These are phyloP conservation scores for Solanum chiquidenum DNA, from an alignment of 257 asterid species.

Conservation along the genomic window DNA sequence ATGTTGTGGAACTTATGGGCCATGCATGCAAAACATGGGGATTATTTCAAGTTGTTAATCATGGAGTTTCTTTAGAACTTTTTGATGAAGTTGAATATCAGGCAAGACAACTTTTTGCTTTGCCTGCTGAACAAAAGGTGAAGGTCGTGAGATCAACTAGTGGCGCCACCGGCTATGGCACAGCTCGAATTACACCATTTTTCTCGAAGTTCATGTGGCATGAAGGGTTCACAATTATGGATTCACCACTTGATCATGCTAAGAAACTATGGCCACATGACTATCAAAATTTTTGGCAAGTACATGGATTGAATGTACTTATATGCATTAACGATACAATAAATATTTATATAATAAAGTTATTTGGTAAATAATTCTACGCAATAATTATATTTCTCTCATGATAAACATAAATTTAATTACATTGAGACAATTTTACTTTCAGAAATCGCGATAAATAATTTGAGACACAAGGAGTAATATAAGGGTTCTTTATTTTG, in stretches of 20 bases:
- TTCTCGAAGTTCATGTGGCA: not conserved
- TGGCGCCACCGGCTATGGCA: slow-evolving; percentile 30
- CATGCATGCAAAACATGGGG: slow-evolving; percentile 62
- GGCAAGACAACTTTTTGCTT: slow-evolving; percentile 31
- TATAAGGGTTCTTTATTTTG: not conserved
- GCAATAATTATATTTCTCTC: not conserved
- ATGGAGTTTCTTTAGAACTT: slow-evolving; percentile 26
- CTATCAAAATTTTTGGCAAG: slow-evolving; percentile 51
- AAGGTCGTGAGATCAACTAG: slow-evolving; percentile 8
- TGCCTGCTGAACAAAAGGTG: slow-evolving; percentile 34
- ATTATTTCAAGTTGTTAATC: slow-evolving; percentile 46
- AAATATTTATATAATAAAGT: not conserved
- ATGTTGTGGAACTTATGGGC: slow-evolving; percentile 34
- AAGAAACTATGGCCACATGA: not conserved
- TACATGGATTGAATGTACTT: slow-evolving; percentile 10
- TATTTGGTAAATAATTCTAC: too few relatives aligned
- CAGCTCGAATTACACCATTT: not conserved
- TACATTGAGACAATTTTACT: not conserved
- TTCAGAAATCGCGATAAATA: not conserved
- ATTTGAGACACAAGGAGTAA: not conserved
- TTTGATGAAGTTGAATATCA: slow-evolving; percentile 43
- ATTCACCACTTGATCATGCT: not conserved
- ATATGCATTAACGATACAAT: not conserved
- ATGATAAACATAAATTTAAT: not conserved
- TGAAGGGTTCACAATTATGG: not conserved